Percentiles rank a stretch among this genome's conserved stretches.
These are phyloP conservation scores for Colletotrichum acutatum DNA, from an alignment of 2,329 filamentous ascomycete genomes.

Conservation along the genomic window DNA sequence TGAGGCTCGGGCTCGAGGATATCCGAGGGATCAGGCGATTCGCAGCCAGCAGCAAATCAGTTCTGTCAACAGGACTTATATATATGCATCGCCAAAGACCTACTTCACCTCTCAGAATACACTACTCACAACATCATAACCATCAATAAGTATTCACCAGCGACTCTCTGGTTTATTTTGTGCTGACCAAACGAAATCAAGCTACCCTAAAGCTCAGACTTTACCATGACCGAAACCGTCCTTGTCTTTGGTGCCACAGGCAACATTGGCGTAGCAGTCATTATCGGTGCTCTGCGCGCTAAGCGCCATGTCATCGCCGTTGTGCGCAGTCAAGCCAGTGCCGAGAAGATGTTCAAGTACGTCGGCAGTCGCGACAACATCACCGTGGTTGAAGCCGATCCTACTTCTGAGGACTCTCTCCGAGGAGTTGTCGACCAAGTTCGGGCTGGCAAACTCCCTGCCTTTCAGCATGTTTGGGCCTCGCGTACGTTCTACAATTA, in stretches of 20 bases:
- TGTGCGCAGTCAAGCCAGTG: conserved; percentile 47
- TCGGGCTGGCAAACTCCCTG: conserved; percentile 45
- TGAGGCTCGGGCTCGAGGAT: too few relatives aligned
- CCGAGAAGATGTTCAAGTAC: conserved; percentile 46
- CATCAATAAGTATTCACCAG: too few relatives aligned
- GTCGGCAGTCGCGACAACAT: conserved; percentile 44
- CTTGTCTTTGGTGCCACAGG: conserved; percentile 52
- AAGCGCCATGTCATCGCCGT: conserved; percentile 48
- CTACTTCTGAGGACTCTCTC: conserved; percentile 44
- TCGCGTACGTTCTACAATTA: conserved; percentile 37
- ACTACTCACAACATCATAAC: too few relatives aligned
- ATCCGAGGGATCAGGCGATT: too few relatives aligned
- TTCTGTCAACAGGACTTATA: too few relatives aligned
- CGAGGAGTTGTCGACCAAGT: conserved; percentile 48
- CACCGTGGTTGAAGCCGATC: conserved; percentile 46
- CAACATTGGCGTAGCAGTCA: conserved; percentile 49
- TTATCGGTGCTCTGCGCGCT: conserved; percentile 43
- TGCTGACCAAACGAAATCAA: too few relatives aligned
- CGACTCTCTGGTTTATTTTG: too few relatives aligned
- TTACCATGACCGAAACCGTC: conserved; percentile 41
- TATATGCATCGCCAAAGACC: too few relatives aligned
- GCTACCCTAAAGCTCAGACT: too few relatives aligned
- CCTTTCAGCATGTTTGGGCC: conserved; percentile 51
- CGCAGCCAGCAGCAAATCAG: too few relatives aligned
- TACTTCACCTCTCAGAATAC: too few relatives aligned